phyloP scores from a whole-genome alignment of 352 stramenopile genomes.

The Globisporangium spiculum region DNA sequence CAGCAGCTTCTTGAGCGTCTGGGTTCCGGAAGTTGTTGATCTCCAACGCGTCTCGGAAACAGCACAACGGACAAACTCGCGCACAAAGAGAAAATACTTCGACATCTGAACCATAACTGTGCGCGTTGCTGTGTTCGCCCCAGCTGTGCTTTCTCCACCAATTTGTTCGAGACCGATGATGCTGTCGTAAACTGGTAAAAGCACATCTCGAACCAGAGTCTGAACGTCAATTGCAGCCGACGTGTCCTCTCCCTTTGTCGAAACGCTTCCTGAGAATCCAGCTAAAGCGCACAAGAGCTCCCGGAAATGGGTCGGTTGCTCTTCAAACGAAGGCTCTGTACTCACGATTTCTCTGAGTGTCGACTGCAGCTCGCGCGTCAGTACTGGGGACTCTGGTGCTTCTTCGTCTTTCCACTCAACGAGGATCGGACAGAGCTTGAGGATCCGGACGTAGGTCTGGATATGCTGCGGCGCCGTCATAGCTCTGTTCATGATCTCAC shows the following conservation, averaged over 20 bases:
- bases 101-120: neutral
- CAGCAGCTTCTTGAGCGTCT: conserved; percentile 14
- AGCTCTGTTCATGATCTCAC: conserved; percentile 23
- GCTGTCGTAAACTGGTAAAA: conserved; percentile 9
- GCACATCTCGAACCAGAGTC: conserved; percentile 6
- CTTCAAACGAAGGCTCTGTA: conserved; percentile 22
- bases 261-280: neutral
- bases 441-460: conserved; percentile 21
- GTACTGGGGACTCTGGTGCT: neutral
- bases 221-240: conserved; percentile 17
- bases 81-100: conserved; percentile 12
- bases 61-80: conserved; percentile 6
- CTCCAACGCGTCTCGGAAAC: neutral
- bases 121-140: neutral
- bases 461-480: conserved; percentile 22
- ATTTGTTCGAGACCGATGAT: neutral
- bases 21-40: neutral
- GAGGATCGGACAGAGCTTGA: conserved; percentile 30
- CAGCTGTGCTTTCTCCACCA: neutral
- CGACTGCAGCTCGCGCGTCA: conserved; percentile 28
- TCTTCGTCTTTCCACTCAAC: conserved; percentile 22
- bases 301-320: conserved; percentile 25
- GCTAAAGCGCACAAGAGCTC: conserved; percentile 25
- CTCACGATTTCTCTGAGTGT: conserved; percentile 22
- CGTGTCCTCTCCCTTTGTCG: neutral